These are phyloP conservation scores for Oryza glaberrima DNA, from an alignment of 176 grass and related monocot species.

Conservation along the genomic window DNA sequence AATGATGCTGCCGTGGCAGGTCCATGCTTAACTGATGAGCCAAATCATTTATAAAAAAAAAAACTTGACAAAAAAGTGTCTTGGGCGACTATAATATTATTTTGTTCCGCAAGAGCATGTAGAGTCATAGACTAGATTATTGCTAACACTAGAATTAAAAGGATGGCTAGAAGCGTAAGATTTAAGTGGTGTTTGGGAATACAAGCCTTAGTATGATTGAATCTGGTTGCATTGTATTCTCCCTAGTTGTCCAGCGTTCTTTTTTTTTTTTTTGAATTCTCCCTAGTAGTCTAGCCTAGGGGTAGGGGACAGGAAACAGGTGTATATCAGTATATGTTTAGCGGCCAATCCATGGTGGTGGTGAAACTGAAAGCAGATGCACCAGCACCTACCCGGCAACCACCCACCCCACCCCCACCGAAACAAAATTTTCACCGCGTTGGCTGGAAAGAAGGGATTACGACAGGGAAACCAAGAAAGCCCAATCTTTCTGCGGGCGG, in stretches of 20 bases:
- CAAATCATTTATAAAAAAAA: not conserved
- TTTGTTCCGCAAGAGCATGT: not conserved
- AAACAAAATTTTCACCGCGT: not conserved
- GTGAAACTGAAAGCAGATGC: not conserved
- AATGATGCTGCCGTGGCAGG: not conserved
- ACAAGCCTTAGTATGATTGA: not conserved
- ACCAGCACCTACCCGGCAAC: not conserved
- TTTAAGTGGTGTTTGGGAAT: not conserved
- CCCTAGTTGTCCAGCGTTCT: too few species aligned
- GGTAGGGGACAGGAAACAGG: not conserved
- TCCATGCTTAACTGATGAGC: not conserved
- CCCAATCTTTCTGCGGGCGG: not conserved
- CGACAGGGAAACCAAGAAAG: not conserved
- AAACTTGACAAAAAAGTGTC: not conserved
- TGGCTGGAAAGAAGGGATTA: not conserved
- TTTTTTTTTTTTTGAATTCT: too few species aligned
- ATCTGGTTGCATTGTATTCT: not conserved
- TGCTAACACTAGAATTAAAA: not conserved
- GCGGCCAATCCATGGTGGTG: not conserved
- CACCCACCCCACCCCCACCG: not conserved
- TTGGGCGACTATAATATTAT: not conserved
- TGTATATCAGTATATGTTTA: not conserved
- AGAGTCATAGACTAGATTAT: not conserved
- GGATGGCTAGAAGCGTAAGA: conserved; percentile 1
- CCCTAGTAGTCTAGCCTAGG: not conserved